Conservation (phyloP, 495 filamentous ascomycete genomes). For the Cladorrhinum samala region DNA sequence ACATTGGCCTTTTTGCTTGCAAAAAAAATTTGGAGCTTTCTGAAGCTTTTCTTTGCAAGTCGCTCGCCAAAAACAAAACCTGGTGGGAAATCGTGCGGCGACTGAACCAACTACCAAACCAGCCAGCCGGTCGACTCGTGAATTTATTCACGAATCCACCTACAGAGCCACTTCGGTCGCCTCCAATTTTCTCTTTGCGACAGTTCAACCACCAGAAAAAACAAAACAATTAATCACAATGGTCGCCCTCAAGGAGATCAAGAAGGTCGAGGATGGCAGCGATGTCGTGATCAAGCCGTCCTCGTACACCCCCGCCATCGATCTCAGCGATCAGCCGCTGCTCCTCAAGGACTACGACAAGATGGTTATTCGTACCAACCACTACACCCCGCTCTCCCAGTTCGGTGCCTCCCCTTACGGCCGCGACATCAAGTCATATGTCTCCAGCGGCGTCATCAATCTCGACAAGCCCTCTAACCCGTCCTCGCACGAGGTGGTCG, state of each 20-base stretch:
- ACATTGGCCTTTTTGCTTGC: slow-evolving; percentile 11
- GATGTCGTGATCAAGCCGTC: slow-evolving; percentile 91
- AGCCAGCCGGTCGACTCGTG: slow-evolving; percentile 19
- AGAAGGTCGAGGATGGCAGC: slow-evolving; percentile 60
- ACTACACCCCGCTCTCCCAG: slow-evolving; percentile 86
- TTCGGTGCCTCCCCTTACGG: slow-evolving; percentile 75
- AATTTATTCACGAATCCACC: slow-evolving; percentile 16
- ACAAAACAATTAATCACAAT: slow-evolving; percentile 7
- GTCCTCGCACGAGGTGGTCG: slow-evolving; percentile 95
- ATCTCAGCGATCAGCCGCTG: slow-evolving; percentile 80
- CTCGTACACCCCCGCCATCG: slow-evolving; percentile 61
- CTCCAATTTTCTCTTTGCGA: neutral
- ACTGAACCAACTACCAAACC: slow-evolving; percentile 16
- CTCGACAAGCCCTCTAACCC: slow-evolving; percentile 94
- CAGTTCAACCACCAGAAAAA: neutral
- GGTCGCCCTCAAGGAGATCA: slow-evolving; percentile 15
- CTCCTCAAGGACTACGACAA: slow-evolving; percentile 90
- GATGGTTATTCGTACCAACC: slow-evolving; percentile 76
- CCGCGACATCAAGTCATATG: slow-evolving; percentile 91
- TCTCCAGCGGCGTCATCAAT: slow-evolving; percentile 95
- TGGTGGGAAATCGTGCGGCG: slow-evolving; percentile 18
- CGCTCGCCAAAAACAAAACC: too few relatives aligned
- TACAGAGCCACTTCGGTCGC: slow-evolving; percentile 2
- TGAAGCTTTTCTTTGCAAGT: neutral
- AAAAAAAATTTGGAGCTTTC: slow-evolving; percentile 21